phyloP scores from a whole-genome alignment of 441 rosid species.

The Monsonia emarginata region DNA sequence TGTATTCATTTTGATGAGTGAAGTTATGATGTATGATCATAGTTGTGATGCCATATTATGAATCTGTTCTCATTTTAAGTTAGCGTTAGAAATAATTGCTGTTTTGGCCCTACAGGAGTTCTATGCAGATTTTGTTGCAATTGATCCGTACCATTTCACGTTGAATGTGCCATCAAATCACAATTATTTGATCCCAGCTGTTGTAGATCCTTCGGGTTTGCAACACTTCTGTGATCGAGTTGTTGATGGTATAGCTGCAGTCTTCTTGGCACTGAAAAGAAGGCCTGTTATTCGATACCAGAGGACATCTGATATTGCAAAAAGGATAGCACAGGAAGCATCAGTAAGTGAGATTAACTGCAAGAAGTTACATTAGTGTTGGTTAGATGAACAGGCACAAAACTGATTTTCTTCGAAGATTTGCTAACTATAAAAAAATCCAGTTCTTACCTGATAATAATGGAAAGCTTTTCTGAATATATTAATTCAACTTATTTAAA shows the following conservation, averaged over 20 bases:
- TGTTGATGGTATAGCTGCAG: conserved; percentile 76
- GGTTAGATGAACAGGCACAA: not conserved
- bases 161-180: conserved; percentile 68
- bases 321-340: conserved; percentile 93
- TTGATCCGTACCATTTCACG: conserved; percentile 78
- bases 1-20: not conserved
- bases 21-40: not conserved
- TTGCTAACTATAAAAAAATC: not conserved
- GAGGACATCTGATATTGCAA: conserved; percentile 84
- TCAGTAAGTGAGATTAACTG: conserved; percentile 41
- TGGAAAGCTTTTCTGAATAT: not conserved
- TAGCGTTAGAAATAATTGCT: conserved; percentile 15
- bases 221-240: conserved; percentile 74
- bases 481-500: not conserved
- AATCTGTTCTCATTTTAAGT: not conserved
- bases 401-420: not conserved
- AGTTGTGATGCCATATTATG: not conserved
- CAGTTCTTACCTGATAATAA: not conserved
- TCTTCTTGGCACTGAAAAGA: conserved; percentile 74
- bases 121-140: conserved; percentile 83
- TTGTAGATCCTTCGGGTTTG: conserved; percentile 73
- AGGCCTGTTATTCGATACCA: conserved; percentile 88
- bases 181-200: conserved; percentile 87
- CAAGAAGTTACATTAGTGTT: not conserved
- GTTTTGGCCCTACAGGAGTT: conserved; percentile 59